Base-by-base conservation (phyloP, 2,329 filamentous ascomycete genomes). In the Pseudogymnoascus sp. region DNA sequence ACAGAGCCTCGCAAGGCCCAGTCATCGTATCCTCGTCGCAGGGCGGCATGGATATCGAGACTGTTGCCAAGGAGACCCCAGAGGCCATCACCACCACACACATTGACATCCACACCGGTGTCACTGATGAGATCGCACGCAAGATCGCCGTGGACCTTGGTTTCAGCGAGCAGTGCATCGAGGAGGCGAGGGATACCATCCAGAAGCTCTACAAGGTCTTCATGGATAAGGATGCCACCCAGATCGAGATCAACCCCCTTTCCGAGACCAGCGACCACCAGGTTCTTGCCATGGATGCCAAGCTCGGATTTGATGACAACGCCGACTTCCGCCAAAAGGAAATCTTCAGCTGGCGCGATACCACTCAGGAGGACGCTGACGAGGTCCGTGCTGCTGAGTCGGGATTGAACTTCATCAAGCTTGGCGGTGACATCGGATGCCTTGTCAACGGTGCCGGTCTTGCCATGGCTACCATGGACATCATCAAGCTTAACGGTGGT, bases 381-480 rank as follows among this genome's bases (percentile, higher is more conserved):
- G 95, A 99, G 84, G 93, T 99, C 74, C 93, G 93, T 80, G 95
- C 95, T 73, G 93, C 93, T 74, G 83, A 96, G 85, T 93, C 87
- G 71, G 92, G 92, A 74, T 87, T 99, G 71, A 99, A 99, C 87
- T 99, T 99, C 83, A 99, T 99, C 85, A 99, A 99, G 87, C 89
- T 99, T 67, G 95, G 98, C 76, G 95, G 95, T 77, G 95, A 99
- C 77, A 99, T 99, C 77, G 95, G 95, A 79, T 99, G 95, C 83
- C 85, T 98, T 72, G 95, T 99, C 82, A 99, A 99, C 82, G 95
- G 95, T 77, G 95, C 95, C 74, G 95, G 95, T 82, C 90, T 99
- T 71, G 95, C 95, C 80, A 99, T 99, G 95, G 95, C 95, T 68
- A 99, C 95, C 77, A 99, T 99, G 95, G 95, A 99, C 79, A 98